Evolutionary conservation across 1,139 yeast genomes (phyloP).

Genomic region (Meyerozyma athensensis): DNA sequence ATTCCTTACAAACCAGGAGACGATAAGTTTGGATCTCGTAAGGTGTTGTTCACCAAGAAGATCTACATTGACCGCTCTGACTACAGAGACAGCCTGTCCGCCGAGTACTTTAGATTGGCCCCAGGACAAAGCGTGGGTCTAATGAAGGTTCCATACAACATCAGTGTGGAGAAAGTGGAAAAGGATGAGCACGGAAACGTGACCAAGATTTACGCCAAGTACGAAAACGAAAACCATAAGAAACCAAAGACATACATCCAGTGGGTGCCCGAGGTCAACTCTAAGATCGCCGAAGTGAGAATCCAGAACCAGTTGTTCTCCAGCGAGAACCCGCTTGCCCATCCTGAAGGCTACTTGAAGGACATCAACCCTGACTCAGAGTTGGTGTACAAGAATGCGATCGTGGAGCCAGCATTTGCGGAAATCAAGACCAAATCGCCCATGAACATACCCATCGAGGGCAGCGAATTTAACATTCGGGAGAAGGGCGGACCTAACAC

Average conservation of each 20-base stretch:
- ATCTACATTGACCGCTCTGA: constrained; percentile 85
- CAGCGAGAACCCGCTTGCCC: constrained; percentile 84
- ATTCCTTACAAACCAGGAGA: constrained; percentile 88
- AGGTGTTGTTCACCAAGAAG: constrained; percentile 68
- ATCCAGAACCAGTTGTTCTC: constrained; percentile 84
- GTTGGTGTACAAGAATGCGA: constrained; percentile 55
- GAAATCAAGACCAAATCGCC: constrained; percentile 72
- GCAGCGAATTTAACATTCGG: constrained; percentile 65
- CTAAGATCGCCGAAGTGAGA: constrained; percentile 69
- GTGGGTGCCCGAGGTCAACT: constrained; percentile 80
- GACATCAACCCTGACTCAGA: constrained; percentile 84
- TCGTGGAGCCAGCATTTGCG: constrained; percentile 74
- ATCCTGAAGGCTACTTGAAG: constrained; percentile 82
- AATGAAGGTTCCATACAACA: constrained; percentile 81
- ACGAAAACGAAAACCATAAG: constrained; percentile 58
- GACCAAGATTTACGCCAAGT: constrained; percentile 69
- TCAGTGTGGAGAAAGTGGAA: constrained; percentile 67
- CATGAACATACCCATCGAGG: constrained; percentile 62
- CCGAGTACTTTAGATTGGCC: constrained; percentile 81
- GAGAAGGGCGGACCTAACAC: constrained; percentile 68
- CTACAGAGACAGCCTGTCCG: constrained; percentile 61
- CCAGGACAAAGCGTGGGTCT: constrained; percentile 96
- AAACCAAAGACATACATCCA: constrained; percentile 95
- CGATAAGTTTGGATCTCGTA: constrained; percentile 62
- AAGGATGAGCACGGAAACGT: constrained; percentile 62